A percentile compares a stretch with the other conserved stretches of the same genome.
Evolutionary conservation across 2,329 filamentous ascomycete species (phyloP).

Genomic region (Cladosporium halotolerans): DNA sequence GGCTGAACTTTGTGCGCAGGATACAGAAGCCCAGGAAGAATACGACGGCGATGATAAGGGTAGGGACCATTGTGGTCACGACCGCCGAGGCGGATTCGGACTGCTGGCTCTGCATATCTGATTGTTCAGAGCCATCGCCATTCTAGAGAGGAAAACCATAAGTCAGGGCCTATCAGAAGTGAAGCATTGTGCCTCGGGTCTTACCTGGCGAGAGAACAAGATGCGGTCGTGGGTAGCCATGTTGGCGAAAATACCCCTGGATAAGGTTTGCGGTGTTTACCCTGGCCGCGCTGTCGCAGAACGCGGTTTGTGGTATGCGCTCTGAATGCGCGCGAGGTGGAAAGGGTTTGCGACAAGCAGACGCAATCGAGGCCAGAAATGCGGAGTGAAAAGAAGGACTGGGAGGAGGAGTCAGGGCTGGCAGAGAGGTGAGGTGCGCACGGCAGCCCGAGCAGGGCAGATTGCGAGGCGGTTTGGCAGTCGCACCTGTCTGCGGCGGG

Average conservation of each 20-base stretch:
- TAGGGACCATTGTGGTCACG: slow-evolving; percentile 32
- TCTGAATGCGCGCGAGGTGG: too few species aligned
- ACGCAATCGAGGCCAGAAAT: background rate
- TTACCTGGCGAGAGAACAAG: slow-evolving; percentile 6
- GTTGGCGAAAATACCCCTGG: background rate
- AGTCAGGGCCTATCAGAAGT: too few species aligned
- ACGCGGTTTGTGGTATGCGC: too few species aligned
- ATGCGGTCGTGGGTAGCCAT: slow-evolving; percentile 4
- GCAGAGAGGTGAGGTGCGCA: too few species aligned
- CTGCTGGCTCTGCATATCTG: slow-evolving; percentile 12
- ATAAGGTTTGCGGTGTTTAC: too few species aligned
- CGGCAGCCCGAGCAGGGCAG: background rate
- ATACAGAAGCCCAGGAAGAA: slow-evolving; percentile 35
- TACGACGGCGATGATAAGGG: slow-evolving; percentile 29
- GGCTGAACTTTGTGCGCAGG: slow-evolving; percentile 37
- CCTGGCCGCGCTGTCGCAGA: too few species aligned
- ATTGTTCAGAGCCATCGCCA: slow-evolving; percentile 7
- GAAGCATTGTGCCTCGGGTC: background rate
- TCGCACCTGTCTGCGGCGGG: background rate
- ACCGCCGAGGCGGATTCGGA: slow-evolving; percentile 27
- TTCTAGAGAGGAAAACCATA: background rate
- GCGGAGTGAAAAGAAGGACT: background rate
- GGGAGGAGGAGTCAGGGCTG: too few species aligned
- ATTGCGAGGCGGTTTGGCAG: slow-evolving; percentile 2
- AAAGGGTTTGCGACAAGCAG: too few species aligned